Evolutionary conservation across 2,329 filamentous ascomycete species (phyloP), one percentile per base, ranked within the genome.

Genomic region (Pseudogymnoascus pannorum): DNA sequence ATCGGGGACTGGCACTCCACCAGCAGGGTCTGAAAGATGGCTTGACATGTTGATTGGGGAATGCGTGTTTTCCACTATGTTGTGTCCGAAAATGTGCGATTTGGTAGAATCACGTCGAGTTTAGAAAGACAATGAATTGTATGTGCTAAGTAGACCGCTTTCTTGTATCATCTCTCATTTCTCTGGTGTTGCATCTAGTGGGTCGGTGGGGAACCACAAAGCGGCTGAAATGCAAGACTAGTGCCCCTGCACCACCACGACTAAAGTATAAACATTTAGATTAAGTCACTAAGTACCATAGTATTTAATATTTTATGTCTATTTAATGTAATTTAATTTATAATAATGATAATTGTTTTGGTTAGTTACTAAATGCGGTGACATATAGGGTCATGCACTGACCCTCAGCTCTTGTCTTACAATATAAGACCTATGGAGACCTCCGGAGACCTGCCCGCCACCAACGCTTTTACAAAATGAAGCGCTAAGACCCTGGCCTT

Each of bases 1-100:
- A 6, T 60, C 62, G 59, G 51, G 57, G 20, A 59, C 36, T 31
- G 44, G 59, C 63, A 61, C 63, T n/a, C 51, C 58, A 16, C 63
- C 48, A 16, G 61, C 60, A 40, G 54, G 60, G 18, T 66, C 63
- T 44, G 57, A 38, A 51, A 29, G 9, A 20, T 20, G 44, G 57
- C 11, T 40, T 38, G 58, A 44, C 64, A 65, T 64, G 40, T 16
- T 63, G 36, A 59, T 31, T 58, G 44, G 48, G 16, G n/a, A 26
- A 22, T 33, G 42, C 26, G 29, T 31, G 29, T 31, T 12, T 54
- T 18, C 26, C n/a, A 11, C n/a, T 54, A 2, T 54, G 48, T 54
- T 31, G 48, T 54, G n/a, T 54, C 48, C 31, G 48, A 54, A 31
- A 18, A 22, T 54, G 48, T 31, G 24, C 4, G 48, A 31, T 54